A percentile compares a stretch with the other conserved stretches of the same genome.
Evolutionary conservation across 1,284 basidiomycete species (phyloP).

Genomic region (Sanghuangporus weigelae): DNA sequence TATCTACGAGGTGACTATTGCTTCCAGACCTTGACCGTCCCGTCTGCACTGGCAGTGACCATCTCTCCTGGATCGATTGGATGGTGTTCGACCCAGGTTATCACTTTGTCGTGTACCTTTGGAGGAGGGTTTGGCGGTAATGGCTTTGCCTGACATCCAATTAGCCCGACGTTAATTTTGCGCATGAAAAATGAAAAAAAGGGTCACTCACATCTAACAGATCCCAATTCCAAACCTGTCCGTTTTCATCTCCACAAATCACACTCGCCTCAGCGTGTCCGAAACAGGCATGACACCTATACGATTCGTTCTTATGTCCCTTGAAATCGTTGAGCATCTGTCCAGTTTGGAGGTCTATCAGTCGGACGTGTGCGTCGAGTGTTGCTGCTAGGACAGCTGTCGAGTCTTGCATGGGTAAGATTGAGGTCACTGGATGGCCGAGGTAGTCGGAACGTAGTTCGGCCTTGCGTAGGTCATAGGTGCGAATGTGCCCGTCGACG

Average conservation of each 20-base stretch:
- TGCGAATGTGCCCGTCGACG: conserved; percentile 87
- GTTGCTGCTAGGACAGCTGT: conserved; percentile 79
- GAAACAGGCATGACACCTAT: conserved; percentile 81
- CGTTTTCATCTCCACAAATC: conserved; percentile 86
- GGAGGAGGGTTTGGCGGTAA: conserved; percentile 63
- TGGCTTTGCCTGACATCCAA: conserved; percentile 49
- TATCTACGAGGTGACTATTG: conserved; percentile 24
- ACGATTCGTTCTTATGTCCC: conserved; percentile 71
- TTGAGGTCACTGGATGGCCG: conserved; percentile 81
- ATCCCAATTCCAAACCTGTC: conserved; percentile 89
- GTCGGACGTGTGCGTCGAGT: conserved; percentile 78
- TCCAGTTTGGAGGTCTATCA: conserved; percentile 84
- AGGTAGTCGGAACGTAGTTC: conserved; percentile 85
- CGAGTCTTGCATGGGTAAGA: conserved; percentile 69
- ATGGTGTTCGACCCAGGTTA: conserved; percentile 90
- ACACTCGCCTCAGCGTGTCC: conserved; percentile 79
- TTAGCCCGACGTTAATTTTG: neutral
- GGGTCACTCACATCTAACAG: conserved; percentile 67
- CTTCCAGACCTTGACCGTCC: conserved; percentile 79
- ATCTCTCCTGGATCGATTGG: conserved; percentile 78
- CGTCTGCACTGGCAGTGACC: conserved; percentile 85
- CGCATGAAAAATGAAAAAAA: neutral
- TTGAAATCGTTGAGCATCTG: conserved; percentile 82
- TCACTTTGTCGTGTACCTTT: conserved; percentile 74
- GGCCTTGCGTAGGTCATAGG: conserved; percentile 92